Conservation (phyloP, 768 basidiomycete species). For the Termitomyces sp. region DNA sequence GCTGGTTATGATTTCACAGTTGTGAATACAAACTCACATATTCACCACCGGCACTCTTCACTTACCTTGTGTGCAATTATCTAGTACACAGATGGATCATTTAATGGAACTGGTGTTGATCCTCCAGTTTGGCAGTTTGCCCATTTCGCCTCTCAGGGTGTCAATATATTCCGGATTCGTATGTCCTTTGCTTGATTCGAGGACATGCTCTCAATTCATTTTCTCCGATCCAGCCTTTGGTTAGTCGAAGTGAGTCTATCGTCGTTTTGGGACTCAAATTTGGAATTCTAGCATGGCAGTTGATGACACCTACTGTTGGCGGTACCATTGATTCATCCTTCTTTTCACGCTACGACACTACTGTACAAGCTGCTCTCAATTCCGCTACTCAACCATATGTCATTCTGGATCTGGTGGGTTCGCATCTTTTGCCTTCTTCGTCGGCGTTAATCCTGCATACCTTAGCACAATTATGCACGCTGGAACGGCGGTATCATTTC, state of each 20-base stretch:
- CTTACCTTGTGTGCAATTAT: background rate
- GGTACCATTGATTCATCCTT: slow-evolving; percentile 39
- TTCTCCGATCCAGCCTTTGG: slow-evolving; percentile 23
- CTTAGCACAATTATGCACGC: slow-evolving; percentile 49
- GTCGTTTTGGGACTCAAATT: slow-evolving; percentile 4
- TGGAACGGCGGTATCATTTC: slow-evolving; percentile 52
- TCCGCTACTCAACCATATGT: slow-evolving; percentile 35
- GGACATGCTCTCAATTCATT: background rate
- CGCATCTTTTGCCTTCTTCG: background rate
- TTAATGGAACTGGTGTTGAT: slow-evolving; percentile 27
- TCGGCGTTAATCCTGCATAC: background rate
- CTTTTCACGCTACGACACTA: slow-evolving; percentile 39
- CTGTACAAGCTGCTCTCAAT: slow-evolving; percentile 41
- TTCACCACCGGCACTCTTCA: background rate
- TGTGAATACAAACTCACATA: slow-evolving; percentile 17
- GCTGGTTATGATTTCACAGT: slow-evolving; percentile 43
- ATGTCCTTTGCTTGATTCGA: slow-evolving; percentile 2
- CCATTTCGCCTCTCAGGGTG: slow-evolving; percentile 44
- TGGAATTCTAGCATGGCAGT: slow-evolving; percentile 39
- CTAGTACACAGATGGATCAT: slow-evolving; percentile 34
- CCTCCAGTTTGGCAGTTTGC: slow-evolving; percentile 39
- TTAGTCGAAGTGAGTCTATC: slow-evolving; percentile 9
- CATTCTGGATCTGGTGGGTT: slow-evolving; percentile 43
- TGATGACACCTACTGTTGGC: slow-evolving; percentile 44
- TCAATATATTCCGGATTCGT: slow-evolving; percentile 40